These are phyloP conservation scores for Taphrina deformans DNA, from an alignment of 1,139 yeast genomes.

Conservation along the genomic window DNA sequence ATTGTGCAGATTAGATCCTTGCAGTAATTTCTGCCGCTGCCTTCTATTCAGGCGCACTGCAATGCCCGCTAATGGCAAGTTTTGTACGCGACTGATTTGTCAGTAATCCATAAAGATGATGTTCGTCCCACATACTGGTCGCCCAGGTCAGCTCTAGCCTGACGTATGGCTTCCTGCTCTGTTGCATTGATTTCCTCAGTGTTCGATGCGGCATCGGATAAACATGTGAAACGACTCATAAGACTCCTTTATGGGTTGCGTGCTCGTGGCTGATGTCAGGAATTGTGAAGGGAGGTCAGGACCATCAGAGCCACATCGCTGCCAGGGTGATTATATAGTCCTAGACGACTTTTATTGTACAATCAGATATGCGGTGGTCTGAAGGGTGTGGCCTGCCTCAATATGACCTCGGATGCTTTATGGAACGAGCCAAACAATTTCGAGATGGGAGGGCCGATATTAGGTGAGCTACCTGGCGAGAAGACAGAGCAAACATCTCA, in stretches of 20 bases:
- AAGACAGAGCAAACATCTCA: not conserved
- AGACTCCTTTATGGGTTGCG: not conserved
- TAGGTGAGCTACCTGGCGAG: not conserved
- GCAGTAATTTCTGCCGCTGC: not conserved
- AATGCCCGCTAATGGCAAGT: not conserved
- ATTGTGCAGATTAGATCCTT: not conserved
- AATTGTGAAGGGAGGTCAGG: not conserved
- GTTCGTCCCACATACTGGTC: not conserved
- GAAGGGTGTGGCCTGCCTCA: too few relatives aligned
- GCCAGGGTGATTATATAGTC: too few relatives aligned
- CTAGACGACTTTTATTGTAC: too few relatives aligned
- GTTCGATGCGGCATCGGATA: not conserved
- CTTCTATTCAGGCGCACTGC: not conserved
- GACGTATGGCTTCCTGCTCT: not conserved
- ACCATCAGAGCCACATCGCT: too few relatives aligned
- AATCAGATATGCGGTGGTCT: not conserved
- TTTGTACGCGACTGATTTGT: not conserved
- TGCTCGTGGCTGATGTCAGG: not conserved
- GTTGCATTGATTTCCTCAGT: not conserved
- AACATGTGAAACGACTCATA: not conserved
- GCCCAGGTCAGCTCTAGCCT: slow-evolving; percentile 17
- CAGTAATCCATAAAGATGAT: not conserved
- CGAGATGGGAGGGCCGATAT: not conserved
- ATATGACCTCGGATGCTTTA: too few relatives aligned
- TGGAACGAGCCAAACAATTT: not conserved